These are phyloP conservation scores for Boletales sp. DNA, from an alignment of 768 basidiomycete genomes.

Conservation along the genomic window DNA sequence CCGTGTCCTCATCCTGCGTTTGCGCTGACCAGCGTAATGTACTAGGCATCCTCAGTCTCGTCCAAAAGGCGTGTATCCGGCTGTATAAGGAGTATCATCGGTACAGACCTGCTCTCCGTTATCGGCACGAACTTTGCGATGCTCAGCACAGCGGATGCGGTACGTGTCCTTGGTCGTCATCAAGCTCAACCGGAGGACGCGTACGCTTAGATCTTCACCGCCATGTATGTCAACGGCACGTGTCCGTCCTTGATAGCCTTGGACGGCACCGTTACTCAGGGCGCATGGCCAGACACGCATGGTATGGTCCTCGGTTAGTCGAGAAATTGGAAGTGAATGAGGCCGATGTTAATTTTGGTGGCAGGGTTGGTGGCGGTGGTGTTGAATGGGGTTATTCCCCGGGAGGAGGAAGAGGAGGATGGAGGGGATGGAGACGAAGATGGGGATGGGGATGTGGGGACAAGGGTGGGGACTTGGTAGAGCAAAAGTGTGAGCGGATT, in stretches of 20 bases:
- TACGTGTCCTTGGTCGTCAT: slow-evolving; percentile 31
- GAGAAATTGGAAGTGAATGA: slow-evolving; percentile 43
- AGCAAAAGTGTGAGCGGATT: no score
- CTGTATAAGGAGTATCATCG: slow-evolving; percentile 62
- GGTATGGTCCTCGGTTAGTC: slow-evolving; percentile 66
- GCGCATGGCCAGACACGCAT: slow-evolving; percentile 75
- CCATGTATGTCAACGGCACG: slow-evolving; percentile 77
- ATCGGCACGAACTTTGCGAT: slow-evolving; percentile 83
- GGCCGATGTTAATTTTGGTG: slow-evolving; percentile 41
- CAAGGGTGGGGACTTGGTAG: no score
- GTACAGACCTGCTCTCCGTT: slow-evolving; percentile 78
- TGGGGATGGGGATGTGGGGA: slow-evolving; percentile 14
- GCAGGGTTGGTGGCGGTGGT: slow-evolving; percentile 56
- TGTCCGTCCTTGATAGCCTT: slow-evolving; percentile 57
- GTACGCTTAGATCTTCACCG: slow-evolving; percentile 56
- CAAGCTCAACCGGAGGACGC: background rate
- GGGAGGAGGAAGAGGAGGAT: no score
- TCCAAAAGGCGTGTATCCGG: slow-evolving; percentile 72
- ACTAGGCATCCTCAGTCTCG: slow-evolving; percentile 70
- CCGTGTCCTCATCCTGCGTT: background rate
- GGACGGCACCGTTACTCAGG: slow-evolving; percentile 58
- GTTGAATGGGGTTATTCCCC: slow-evolving; percentile 56
- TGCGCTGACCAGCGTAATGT: no score
- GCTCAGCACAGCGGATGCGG: slow-evolving; percentile 66
- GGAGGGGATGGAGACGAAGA: no score